Evolutionary conservation across 148 eudicot genomes (phyloP).

Genomic region (Selenicereus undatus): DNA sequence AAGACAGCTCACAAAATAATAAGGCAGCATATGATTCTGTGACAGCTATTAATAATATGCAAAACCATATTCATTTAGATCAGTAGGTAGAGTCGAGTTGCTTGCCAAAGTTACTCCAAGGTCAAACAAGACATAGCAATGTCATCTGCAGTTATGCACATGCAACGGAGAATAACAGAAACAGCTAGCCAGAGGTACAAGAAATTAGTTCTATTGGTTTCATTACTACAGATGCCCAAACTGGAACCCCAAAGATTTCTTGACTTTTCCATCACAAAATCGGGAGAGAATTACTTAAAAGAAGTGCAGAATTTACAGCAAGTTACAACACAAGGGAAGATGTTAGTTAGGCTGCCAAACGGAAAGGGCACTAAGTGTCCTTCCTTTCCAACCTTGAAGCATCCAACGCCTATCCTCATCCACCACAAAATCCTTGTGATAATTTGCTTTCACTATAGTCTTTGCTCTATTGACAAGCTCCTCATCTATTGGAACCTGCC

Average conservation of each 20-base stretch:
- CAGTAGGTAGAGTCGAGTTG: neutral
- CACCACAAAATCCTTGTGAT: constrained; percentile 41
- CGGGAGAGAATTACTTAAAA: too few relatives aligned
- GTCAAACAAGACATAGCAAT: neutral
- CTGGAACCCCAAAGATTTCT: neutral
- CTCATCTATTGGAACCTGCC: constrained; percentile 19
- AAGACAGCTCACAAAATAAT: neutral
- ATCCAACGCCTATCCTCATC: constrained; percentile 38
- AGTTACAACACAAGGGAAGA: neutral
- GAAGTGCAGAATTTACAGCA: neutral
- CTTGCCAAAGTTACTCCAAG: neutral
- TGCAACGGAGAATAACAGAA: neutral
- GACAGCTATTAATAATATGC: neutral
- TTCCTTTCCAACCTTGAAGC: constrained; percentile 49
- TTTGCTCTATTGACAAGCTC: constrained; percentile 27
- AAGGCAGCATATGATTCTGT: neutral
- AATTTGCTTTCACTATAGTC: constrained; percentile 26
- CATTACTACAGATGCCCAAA: neutral
- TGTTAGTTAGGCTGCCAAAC: constrained; percentile 28
- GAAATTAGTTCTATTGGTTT: neutral
- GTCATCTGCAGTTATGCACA: neutral
- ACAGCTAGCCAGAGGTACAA: neutral
- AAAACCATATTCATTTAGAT: neutral
- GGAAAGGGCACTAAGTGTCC: constrained; percentile 26
- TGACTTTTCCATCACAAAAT: neutral